Evolutionary conservation across 257 asterid species (phyloP), one percentile per base, ranked within the genome.

Genomic region (Solanum dulcamara): DNA sequence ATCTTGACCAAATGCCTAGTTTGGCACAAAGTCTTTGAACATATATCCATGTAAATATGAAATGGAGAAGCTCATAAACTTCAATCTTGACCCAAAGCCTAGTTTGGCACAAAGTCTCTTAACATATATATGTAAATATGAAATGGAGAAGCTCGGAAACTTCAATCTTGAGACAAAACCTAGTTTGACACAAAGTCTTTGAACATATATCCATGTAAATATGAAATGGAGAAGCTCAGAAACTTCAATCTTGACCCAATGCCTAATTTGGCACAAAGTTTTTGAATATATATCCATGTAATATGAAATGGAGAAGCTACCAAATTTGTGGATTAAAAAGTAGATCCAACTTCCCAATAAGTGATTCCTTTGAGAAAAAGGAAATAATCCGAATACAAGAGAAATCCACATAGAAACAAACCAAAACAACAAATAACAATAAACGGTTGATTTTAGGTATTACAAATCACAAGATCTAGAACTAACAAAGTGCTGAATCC

Each of bases 401-500:
- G 37, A 46, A 84, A 84, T 30, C 68, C 37, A 84, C 79, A 75
- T 1, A 26, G 80, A 67, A 50, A 70, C n/a, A 50, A 70, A 48
- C 40, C 50, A 75, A 26, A 84, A 70, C 40, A 84, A 46, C 51
- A 84, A 84, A 50, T 68, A 70, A 66, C 80, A 84, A 84, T 70
- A 64, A 84, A 44, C 22, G 26, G 57, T 48, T 33, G 81, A 70
- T 70, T 18, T 84, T 59, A 84, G 50, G 80, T 32, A 68, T 70
- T 84, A 75, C 86, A 84, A 84, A 84, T 46, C 68, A 67, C 24
- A 68, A 84, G 48, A 68, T 37, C 86, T 84, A 68, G 86, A 38
- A 87, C 87, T 87, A 70, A 59, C 80, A 85, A 83, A 80, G 83
- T 30, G 88, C 40, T 57, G 59, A 57, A 35, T 35, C 42, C 86